Base-by-base conservation (phyloP, 768 basidiomycete species). In the Boletus pseudo-olivaceus region DNA sequence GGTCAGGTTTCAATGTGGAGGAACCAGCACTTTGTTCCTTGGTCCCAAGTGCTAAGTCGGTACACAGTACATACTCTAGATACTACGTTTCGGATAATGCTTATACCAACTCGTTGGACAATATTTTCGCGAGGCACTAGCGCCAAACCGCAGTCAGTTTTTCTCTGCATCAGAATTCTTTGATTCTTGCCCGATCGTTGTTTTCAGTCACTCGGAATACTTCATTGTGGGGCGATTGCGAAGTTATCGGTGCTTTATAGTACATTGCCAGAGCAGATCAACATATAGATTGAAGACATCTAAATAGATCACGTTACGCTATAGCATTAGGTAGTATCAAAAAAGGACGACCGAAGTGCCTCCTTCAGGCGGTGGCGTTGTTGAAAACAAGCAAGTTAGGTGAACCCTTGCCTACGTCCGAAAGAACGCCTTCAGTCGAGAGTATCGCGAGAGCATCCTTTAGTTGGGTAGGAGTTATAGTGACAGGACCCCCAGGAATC, bases 331-430 rank as follows among this genome's bases (percentile, higher is more conserved):
- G 26, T 35, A 52, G 34, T 20, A 43, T 38, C 43, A 43, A 56
- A 44, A 27, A 38, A 5, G 1, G 29, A 33, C 20, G n/a, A 39
- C 9, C 14, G 1, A 17, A 5, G 3, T 11, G 26, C 34, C 23
- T 33, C 26, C 27, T 26, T 66, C 49, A 64, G 3, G 41, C 48
- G 7, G 88, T 89, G 7, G 81, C 85, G 60, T 93, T 93, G 77
- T 93, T 93, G 76, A 82, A 93, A 59, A 90, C 79, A 65, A 94
- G 76, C 68, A 83, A 58, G 75, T 94, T 93, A 39, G 79, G 73
- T 4, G 89, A 87, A 45, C 79, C 70, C 1, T 58, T 50, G 3
- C 82, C 82, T 9, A 74, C 57, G 10, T 80, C 76, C 0, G 52
- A 27, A 11, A 97, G 74, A 17, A 78, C 40, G 47, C 72, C 80